A percentile compares a stretch with the other conserved stretches of the same genome.
phyloP scores from a whole-genome alignment of 2,329 filamentous ascomycete species.

The Trichoderma aggressivum region DNA sequence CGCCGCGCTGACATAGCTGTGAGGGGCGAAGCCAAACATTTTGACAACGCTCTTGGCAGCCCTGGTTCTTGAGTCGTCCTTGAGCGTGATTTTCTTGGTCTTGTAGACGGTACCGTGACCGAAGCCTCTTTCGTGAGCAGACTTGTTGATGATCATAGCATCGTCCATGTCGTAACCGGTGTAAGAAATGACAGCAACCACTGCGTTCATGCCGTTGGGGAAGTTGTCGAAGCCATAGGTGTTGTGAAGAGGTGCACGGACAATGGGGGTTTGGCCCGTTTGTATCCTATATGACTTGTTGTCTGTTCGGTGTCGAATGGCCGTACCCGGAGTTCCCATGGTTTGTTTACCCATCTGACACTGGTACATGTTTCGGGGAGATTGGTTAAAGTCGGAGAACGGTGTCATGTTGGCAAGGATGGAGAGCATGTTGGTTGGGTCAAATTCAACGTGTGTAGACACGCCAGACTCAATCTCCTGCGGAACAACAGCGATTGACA shows the following conservation, averaged over 20 bases:
- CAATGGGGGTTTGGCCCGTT: constrained; percentile 92
- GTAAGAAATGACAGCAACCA: constrained; percentile 97
- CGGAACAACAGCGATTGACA: constrained; percentile 93
- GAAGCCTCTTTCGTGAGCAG: constrained; percentile 91
- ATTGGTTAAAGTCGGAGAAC: constrained; percentile 98
- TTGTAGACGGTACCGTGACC: constrained; percentile 97
- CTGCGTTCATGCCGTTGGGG: constrained; percentile 90
- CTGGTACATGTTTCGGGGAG: constrained; percentile 98
- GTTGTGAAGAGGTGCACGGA: constrained; percentile 88
- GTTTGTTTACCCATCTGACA: constrained; percentile 99
- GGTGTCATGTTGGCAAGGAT: constrained; percentile 98
- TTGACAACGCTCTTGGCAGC: constrained; percentile 69
- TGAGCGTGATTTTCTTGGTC: constrained; percentile 85
- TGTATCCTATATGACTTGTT: constrained; percentile 96
- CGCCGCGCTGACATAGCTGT: constrained; percentile 65
- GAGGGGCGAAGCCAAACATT: constrained; percentile 87
- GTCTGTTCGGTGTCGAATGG: constrained; percentile 82
- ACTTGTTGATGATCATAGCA: constrained; percentile 99
- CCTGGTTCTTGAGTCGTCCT: constrained; percentile 69
- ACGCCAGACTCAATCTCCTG: constrained; percentile 82
- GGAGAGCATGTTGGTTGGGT: constrained; percentile 93
- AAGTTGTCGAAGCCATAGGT: constrained; percentile 97
- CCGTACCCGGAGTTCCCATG: constrained; percentile 92
- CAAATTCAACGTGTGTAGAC: constrained; percentile 89
- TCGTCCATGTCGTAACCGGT: constrained; percentile 99